Percentiles rank a stretch among this genome's conserved stretches.
Evolutionary conservation across 2,329 filamentous ascomycete species (phyloP).

Genomic region (Stagonosporopsis vannaccii): DNA sequence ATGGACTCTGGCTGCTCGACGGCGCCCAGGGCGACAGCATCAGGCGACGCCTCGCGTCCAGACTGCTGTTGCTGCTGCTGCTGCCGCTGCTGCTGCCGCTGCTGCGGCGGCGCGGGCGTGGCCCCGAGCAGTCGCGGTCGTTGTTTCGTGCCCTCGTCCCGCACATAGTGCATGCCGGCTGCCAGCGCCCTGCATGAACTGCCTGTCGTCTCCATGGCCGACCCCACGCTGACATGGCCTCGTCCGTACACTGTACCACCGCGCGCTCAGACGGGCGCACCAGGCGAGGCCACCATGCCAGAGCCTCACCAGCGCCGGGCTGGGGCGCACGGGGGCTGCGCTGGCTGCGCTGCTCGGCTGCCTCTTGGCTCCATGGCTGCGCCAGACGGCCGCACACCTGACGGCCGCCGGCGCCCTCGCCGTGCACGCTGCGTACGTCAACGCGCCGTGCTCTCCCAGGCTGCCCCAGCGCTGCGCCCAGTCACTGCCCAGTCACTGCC

Average conservation of each 20-base stretch:
- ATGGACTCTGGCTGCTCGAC: slow-evolving; percentile 9
- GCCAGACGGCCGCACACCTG: neutral
- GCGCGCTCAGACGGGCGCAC: slow-evolving; percentile 1
- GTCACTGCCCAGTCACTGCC: slow-evolving; percentile 3
- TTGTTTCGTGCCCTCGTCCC: slow-evolving; percentile 14
- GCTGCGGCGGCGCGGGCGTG: too few species aligned
- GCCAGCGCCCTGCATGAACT: slow-evolving; percentile 26
- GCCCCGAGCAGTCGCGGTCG: too few species aligned
- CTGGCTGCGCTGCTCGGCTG: neutral
- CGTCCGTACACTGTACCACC: slow-evolving; percentile 7
- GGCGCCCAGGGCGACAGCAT: slow-evolving; percentile 10
- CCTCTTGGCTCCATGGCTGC: slow-evolving; percentile 4
- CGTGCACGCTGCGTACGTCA: slow-evolving; percentile 7
- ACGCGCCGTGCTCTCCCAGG: neutral
- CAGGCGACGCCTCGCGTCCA: slow-evolving; percentile 2
- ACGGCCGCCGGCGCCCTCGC: slow-evolving; percentile 7
- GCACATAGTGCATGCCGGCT: slow-evolving; percentile 17
- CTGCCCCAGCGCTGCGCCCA: slow-evolving; percentile 23
- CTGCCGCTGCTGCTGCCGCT: too few species aligned
- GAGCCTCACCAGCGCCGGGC: slow-evolving; percentile 12
- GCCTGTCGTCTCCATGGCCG: slow-evolving; percentile 1
- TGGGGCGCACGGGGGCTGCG: neutral
- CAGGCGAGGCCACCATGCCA: neutral
- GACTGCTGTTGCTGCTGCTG: too few species aligned
- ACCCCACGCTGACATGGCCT: slow-evolving; percentile 16